These are phyloP conservation scores for Calonectria naviculata DNA, from an alignment of 2,329 filamentous ascomycete species.

Conservation along the genomic window DNA sequence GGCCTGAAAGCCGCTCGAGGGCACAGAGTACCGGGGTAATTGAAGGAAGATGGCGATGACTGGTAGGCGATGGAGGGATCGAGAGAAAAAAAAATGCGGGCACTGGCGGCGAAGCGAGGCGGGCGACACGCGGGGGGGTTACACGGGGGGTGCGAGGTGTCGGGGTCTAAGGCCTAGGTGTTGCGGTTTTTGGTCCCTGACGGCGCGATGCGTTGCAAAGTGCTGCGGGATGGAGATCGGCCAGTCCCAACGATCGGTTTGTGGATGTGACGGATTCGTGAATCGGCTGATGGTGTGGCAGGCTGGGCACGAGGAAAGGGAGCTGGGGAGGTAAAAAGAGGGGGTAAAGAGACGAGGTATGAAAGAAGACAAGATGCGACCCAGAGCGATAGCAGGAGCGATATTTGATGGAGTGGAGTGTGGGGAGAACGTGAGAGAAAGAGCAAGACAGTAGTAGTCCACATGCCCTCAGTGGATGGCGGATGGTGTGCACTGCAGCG, in stretches of 20 bases:
- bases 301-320: background rate
- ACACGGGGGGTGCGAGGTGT: slow-evolving; percentile 1
- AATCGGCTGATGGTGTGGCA: slow-evolving; percentile 1
- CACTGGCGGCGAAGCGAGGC: slow-evolving; percentile 13
- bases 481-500: background rate
- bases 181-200: slow-evolving; percentile 1
- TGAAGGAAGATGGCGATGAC: slow-evolving; percentile 15
- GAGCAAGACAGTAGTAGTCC: slow-evolving; percentile 3
- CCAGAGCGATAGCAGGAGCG: background rate
- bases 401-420: slow-evolving; percentile 10
- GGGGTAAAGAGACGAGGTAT: background rate
- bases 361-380: background rate
- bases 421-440: slow-evolving; percentile 1
- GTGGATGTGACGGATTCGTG: background rate
- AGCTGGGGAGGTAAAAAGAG: background rate
- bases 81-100: slow-evolving; percentile 16
- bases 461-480: background rate
- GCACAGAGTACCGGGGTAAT: slow-evolving; percentile 5
- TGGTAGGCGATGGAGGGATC: slow-evolving; percentile 11
- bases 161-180: slow-evolving; percentile 1
- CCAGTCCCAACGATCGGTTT: slow-evolving; percentile 7
- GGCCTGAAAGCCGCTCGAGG: background rate
- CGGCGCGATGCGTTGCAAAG: slow-evolving; percentile 15
- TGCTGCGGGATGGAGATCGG: slow-evolving; percentile 18
- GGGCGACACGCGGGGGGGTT: slow-evolving; percentile 10